phyloP scores from a whole-genome alignment of 306 rosid genomes.

The Dalbergia oliveri region DNA sequence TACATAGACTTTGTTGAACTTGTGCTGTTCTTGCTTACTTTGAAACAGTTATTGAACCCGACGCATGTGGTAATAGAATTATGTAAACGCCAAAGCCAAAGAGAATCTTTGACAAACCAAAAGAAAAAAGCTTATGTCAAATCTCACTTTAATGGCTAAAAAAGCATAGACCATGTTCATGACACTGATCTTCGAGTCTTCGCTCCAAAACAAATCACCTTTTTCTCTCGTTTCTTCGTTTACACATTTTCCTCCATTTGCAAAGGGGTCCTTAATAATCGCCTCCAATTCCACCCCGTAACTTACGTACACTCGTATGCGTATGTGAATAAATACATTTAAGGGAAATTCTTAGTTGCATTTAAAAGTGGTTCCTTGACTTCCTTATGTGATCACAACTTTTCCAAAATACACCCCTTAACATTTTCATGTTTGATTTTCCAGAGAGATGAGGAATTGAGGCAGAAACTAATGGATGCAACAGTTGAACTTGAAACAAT shows the following conservation, averaged over 20 bases:
- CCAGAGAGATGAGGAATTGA: conserved; percentile 68
- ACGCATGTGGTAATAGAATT: background rate
- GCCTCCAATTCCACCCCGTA: background rate
- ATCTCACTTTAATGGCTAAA: background rate
- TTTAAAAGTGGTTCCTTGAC: background rate
- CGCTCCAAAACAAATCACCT: conserved; percentile 9
- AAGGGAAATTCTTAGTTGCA: background rate
- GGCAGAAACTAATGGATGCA: conserved; percentile 59
- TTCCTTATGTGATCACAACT: background rate
- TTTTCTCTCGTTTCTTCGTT: background rate
- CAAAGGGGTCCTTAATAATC: background rate
- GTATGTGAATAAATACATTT: too few species aligned
- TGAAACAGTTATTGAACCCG: conserved; percentile 32
- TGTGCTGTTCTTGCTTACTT: conserved; percentile 12
- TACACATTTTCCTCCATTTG: background rate
- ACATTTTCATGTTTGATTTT: conserved; percentile 39
- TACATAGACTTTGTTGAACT: too few species aligned
- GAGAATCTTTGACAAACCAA: background rate
- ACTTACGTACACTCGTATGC: background rate
- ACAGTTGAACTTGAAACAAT: conserved; percentile 65
- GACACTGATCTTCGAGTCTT: background rate
- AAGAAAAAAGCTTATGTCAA: conserved; percentile 25
- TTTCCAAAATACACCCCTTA: background rate
- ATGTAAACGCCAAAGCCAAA: background rate
- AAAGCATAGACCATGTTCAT: background rate